Evolutionary conservation across 1,284 basidiomycete species (phyloP).

Genomic region (Boletus smithii): DNA sequence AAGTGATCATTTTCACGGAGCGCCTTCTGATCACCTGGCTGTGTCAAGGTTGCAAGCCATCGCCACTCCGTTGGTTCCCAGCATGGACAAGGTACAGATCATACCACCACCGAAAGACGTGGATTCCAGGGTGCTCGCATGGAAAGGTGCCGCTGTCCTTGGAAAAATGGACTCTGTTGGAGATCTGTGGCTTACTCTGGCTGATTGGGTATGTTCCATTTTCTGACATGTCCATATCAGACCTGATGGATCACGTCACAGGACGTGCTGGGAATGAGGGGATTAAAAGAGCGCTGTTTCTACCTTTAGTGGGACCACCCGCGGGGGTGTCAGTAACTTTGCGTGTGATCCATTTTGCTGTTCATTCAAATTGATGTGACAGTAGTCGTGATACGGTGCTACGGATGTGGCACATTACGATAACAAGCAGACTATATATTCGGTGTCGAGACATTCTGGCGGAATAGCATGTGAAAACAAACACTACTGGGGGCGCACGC

Average conservation of each 20-base stretch:
- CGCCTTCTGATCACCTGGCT: conserved; percentile 8
- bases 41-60: conserved; percentile 68
- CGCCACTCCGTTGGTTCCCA: conserved; percentile 74
- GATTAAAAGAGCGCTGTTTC: conserved; percentile 76
- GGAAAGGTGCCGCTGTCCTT: conserved; percentile 95
- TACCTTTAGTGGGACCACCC: conserved; percentile 45
- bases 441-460: neutral
- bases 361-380: neutral
- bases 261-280: conserved; percentile 77
- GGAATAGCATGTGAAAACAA: conserved; percentile 8
- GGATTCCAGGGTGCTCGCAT: conserved; percentile 84
- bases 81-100: conserved; percentile 82
- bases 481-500: neutral
- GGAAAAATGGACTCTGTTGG: conserved; percentile 86
- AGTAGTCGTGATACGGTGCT: neutral
- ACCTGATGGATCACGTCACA: conserved; percentile 31
- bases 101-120: conserved; percentile 92
- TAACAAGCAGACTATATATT: conserved; percentile 6
- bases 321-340: neutral
- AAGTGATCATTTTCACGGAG: conserved; percentile 19
- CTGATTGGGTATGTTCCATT: conserved; percentile 75
- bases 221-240: neutral
- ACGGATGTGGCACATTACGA: conserved; percentile 17
- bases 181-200: conserved; percentile 84
- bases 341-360: neutral